These are phyloP conservation scores for Tetrahymena malaccensis DNA, from an alignment of 73 alveolate species.

Conservation along the genomic window DNA sequence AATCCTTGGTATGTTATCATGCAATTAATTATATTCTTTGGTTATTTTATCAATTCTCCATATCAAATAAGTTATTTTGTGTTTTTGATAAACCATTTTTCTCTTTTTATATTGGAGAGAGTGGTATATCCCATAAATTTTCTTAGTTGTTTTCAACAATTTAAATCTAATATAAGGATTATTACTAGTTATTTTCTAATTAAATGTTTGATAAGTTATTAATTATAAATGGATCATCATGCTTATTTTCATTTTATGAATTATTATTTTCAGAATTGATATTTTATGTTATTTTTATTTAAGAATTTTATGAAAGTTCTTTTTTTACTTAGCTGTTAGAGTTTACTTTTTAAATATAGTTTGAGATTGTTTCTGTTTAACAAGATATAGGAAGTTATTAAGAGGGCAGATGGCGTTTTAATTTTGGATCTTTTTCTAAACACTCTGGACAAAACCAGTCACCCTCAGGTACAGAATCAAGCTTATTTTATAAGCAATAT, in stretches of 20 bases:
- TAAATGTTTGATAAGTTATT: too few species aligned
- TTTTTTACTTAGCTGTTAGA: background rate
- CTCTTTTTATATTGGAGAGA: background rate
- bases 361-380: background rate
- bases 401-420: background rate
- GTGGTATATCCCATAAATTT: background rate
- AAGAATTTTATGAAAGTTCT: background rate
- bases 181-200: background rate
- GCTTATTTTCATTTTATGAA: background rate
- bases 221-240: too few species aligned
- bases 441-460: background rate
- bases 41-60: background rate
- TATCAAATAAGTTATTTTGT: background rate
- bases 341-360: too few species aligned
- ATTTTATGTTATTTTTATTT: too few species aligned
- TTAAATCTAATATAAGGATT: too few species aligned
- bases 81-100: background rate
- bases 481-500: background rate
- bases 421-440: background rate
- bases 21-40: too few species aligned
- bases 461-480: background rate
- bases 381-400: background rate
- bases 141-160: background rate
- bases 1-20: too few species aligned
- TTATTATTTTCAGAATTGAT: too few species aligned